Conservation (phyloP, 352 stramenopile species). For the Elongisporangium senticosum region DNA sequence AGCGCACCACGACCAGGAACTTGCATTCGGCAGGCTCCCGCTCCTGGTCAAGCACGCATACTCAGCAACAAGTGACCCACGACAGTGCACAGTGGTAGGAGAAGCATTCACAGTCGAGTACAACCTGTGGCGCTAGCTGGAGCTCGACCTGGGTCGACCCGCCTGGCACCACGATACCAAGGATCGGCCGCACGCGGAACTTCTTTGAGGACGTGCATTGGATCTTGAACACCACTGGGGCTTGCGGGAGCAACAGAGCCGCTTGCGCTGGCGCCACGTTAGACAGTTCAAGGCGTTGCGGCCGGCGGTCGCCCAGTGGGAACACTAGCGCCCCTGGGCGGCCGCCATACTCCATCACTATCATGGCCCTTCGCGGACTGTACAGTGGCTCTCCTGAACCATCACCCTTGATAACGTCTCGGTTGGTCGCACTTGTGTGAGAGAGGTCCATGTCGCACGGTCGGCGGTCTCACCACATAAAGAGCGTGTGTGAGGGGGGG, state of each 20-base stretch:
- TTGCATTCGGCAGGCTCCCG: slow-evolving; percentile 22
- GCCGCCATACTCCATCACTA: slow-evolving; percentile 9
- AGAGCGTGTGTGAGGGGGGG: too few relatives aligned
- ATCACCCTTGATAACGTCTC: not conserved
- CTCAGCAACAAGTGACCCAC: not conserved
- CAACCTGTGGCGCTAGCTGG: slow-evolving; percentile 25
- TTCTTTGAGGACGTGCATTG: slow-evolving; percentile 30
- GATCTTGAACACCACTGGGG: slow-evolving; percentile 32
- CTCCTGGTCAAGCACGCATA: slow-evolving; percentile 12
- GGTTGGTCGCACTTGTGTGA: not conserved
- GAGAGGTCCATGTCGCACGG: not conserved
- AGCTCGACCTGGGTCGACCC: slow-evolving; percentile 15
- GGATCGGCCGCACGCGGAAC: slow-evolving; percentile 29
- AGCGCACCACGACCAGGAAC: slow-evolving; percentile 21
- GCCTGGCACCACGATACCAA: slow-evolving; percentile 8
- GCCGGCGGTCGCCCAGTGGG: slow-evolving; percentile 3
- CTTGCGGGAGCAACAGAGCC: slow-evolving; percentile 3
- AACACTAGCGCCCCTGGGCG: slow-evolving; percentile 10
- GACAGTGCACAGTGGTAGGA: not conserved
- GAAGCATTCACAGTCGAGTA: not conserved
- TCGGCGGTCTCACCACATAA: too few relatives aligned
- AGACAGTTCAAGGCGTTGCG: slow-evolving; percentile 7
- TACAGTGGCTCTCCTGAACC: not conserved
- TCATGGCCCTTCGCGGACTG: not conserved
- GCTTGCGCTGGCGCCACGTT: slow-evolving; percentile 2